These are phyloP conservation scores for Nemania sp. DNA, from an alignment of 2,329 filamentous ascomycete species.

Conservation along the genomic window DNA sequence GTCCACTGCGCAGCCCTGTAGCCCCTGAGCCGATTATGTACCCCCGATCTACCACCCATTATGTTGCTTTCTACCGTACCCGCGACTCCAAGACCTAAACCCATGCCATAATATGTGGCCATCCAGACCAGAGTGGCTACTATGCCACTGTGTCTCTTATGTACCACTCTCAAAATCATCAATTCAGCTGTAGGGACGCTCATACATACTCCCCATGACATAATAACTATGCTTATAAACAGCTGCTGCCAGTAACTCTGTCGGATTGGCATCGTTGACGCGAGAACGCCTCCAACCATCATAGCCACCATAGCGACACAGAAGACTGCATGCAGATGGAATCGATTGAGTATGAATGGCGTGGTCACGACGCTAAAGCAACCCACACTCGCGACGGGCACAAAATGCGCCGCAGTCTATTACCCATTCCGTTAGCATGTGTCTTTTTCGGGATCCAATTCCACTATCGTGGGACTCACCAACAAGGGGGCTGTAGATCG, in stretches of 20 bases:
- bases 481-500: slow-evolving; percentile 50
- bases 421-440: slow-evolving; percentile 32
- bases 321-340: slow-evolving; percentile 54
- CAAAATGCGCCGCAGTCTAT: slow-evolving; percentile 50
- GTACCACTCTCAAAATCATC: slow-evolving; percentile 66
- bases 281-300: slow-evolving; percentile 57
- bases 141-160: slow-evolving; percentile 54
- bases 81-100: slow-evolving; percentile 73
- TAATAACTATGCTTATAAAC: slow-evolving; percentile 69
- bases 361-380: slow-evolving; percentile 48
- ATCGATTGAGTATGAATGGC: slow-evolving; percentile 48
- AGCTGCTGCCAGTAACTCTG: slow-evolving; percentile 74
- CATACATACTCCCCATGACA: slow-evolving; percentile 75
- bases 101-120: slow-evolving; percentile 76
- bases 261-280: slow-evolving; percentile 61
- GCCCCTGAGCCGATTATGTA: slow-evolving; percentile 38
- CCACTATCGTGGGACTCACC: slow-evolving; percentile 33
- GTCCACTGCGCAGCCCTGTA: slow-evolving; percentile 45
- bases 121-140: slow-evolving; percentile 55
- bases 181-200: slow-evolving; percentile 72
- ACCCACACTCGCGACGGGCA: slow-evolving; percentile 43
- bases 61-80: slow-evolving; percentile 69
- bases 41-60: slow-evolving; percentile 34
- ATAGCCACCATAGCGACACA: slow-evolving; percentile 59
- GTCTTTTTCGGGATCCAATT: background rate